Evolutionary conservation across 495 filamentous ascomycete species (phyloP), one percentile per base, ranked within the genome.

Genomic region (Thozetella sp.): DNA sequence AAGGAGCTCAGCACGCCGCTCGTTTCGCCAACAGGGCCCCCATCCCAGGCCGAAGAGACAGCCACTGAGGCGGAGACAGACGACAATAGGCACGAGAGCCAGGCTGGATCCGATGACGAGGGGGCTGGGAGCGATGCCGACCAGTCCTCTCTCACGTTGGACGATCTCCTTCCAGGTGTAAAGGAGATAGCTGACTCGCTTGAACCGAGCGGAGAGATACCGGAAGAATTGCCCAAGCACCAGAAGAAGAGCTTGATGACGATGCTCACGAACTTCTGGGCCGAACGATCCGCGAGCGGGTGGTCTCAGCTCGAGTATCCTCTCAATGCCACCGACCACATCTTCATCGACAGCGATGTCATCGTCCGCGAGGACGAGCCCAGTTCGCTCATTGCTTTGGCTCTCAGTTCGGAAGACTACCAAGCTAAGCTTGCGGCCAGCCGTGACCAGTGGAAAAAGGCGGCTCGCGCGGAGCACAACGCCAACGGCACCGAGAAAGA

Each of bases 311-410:
- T 99, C 23, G 96, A 98, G 22, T 99, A 98, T 67, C 96, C 96
- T 12, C 81, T 97, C 58, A 90, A 87, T 64, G 83, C 90, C 15
- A 88, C 85, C 45, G 96, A 98, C 71, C 95, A 99, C 70, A 91
- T 98, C 48, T 98, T 97, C 69, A 91, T 91, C 25, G 96, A 99
- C 74, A 96, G 92, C n/a, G 92, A 98, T 73, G 90, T 99, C 55
- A 95, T 99, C 56, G 92, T 99, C 56, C 88, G 93, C 12, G 95
- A 99, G 68, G 95, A 98, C 70, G 95, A 99, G 72, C 96, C 95
- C 2, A 97, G 93, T 72, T 98, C 95, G 3, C 78, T 99, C 24
- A 92, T 99, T 50, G 93, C 95, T 0, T 94, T 98, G 72, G 92
- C 93, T 2, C 77, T 99, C 48, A 90, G 88, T 57, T 94, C 90